phyloP scores from a whole-genome alignment of 371 early-diverging fungal species.

The Parasitella parasitica region DNA sequence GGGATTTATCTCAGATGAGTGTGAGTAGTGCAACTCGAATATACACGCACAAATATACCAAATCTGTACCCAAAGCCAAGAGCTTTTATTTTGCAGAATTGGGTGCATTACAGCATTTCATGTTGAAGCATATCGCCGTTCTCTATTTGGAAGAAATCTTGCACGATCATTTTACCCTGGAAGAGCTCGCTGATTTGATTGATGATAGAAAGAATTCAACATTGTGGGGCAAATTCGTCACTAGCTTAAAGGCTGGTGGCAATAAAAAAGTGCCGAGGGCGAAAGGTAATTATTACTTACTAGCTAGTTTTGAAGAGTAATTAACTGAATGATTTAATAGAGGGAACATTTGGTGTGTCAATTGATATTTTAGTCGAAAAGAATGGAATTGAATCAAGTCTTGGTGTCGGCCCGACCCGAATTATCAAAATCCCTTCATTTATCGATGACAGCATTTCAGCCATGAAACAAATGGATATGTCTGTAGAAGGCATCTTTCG shows the following conservation, averaged over 20 bases:
- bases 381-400: constrained; percentile 78
- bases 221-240: constrained; percentile 76
- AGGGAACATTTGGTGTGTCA: constrained; percentile 90
- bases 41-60: constrained; percentile 27
- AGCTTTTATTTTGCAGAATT: constrained; percentile 77
- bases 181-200: constrained; percentile 73
- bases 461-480: constrained; percentile 81
- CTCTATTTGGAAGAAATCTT: constrained; percentile 73
- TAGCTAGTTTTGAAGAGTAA: neutral
- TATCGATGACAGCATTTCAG: constrained; percentile 78
- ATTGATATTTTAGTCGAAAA: constrained; percentile 83
- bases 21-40: neutral
- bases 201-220: constrained; percentile 67
- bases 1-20: constrained; percentile 5
- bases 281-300: constrained; percentile 48
- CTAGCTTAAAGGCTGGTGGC: constrained; percentile 55
- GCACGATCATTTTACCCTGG: constrained; percentile 59
- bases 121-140: constrained; percentile 85
- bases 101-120: constrained; percentile 79
- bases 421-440: constrained; percentile 79
- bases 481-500: constrained; percentile 94
- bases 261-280: constrained; percentile 59
- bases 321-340: constrained; percentile 18
- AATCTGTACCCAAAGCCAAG: constrained; percentile 42
- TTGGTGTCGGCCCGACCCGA: constrained; percentile 79